A percentile compares a stretch with the other conserved stretches of the same genome.
Evolutionary conservation across 1,284 basidiomycete species (phyloP).

Genomic region (Ustilago tritici): DNA sequence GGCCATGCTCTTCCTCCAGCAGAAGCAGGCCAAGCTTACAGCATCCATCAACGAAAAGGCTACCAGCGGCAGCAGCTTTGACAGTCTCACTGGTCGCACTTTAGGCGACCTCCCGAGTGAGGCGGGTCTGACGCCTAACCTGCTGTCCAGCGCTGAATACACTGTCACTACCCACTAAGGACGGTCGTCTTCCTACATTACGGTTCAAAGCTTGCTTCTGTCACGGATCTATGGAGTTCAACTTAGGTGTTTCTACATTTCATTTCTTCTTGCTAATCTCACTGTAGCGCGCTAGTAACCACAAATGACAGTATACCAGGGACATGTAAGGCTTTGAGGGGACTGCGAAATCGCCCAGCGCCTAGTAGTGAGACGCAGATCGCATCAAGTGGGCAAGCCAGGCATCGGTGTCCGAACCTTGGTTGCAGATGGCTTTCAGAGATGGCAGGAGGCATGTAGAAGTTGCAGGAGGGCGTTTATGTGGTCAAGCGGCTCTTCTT

Average conservation of each 20-base stretch:
- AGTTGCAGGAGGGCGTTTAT: neutral
- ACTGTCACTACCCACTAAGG: slow-evolving; percentile 11
- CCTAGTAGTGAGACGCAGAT: too few species aligned
- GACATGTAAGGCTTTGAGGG: too few species aligned
- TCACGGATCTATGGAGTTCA: slow-evolving; percentile 1
- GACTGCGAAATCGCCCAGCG: too few species aligned
- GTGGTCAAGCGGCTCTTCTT: neutral
- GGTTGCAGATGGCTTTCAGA: slow-evolving; percentile 1
- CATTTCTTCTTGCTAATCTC: neutral
- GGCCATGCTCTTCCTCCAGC: slow-evolving; percentile 29
- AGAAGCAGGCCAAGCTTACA: slow-evolving; percentile 16
- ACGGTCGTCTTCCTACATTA: neutral
- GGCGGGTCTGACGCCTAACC: slow-evolving; percentile 2
- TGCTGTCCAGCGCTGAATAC: slow-evolving; percentile 20
- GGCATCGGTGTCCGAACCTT: slow-evolving; percentile 2
- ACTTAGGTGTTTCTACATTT: neutral
- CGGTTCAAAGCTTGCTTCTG: neutral
- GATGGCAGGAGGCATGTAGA: neutral
- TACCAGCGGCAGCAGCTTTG: neutral
- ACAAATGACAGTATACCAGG: neutral
- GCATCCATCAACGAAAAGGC: neutral
- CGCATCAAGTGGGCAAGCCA: neutral
- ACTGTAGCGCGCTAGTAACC: neutral
- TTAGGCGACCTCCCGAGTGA: slow-evolving; percentile 8
- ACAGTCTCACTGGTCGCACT: neutral